Conservation (phyloP, 371 early-diverging fungal genomes). For the Batkoa obscura region DNA sequence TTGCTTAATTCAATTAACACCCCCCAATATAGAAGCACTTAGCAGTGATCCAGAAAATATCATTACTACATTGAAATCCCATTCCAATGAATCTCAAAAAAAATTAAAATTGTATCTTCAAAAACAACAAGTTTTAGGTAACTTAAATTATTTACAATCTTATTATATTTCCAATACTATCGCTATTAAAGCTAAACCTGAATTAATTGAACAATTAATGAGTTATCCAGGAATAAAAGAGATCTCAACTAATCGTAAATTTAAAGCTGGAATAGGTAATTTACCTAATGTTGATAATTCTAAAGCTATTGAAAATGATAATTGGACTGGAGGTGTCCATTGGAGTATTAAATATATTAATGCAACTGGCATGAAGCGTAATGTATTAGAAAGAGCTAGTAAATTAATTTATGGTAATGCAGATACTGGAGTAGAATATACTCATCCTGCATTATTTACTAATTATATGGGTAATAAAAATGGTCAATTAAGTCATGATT, state of each 20-base stretch:
- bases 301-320: neutral
- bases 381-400: neutral
- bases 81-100: neutral
- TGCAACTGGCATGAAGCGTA: neutral
- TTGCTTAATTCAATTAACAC: too few species aligned
- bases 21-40: too few species aligned
- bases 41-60: neutral
- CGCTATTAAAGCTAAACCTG: neutral
- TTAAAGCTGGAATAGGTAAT: neutral
- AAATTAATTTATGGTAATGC: constrained; percentile 11
- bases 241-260: neutral
- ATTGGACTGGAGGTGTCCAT: neutral
- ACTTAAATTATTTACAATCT: neutral
- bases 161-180: neutral
- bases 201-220: neutral
- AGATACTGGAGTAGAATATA: constrained; percentile 35
- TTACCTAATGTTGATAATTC: too few species aligned
- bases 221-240: neutral
- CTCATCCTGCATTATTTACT: constrained; percentile 50
- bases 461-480: constrained; percentile 7
- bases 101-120: neutral
- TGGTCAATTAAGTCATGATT: neutral
- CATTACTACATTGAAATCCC: neutral
- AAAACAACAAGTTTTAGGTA: neutral
- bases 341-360: constrained; percentile 2